These are phyloP conservation scores for Eimeria brunetti DNA, from an alignment of 169 alveolate genomes.

Conservation along the genomic window DNA sequence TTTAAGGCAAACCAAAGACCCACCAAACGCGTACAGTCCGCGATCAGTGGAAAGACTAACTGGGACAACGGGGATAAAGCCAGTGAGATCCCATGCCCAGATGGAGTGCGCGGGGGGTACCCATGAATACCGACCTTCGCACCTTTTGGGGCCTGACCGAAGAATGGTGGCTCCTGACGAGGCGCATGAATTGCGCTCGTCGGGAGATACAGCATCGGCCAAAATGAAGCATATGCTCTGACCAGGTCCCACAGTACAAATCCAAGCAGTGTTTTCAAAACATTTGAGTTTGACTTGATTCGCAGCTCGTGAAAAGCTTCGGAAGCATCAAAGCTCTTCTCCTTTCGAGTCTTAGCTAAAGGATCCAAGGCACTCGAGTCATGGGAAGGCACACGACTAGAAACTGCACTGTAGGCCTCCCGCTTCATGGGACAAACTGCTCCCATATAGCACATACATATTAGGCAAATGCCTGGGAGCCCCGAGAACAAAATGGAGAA, in stretches of 20 bases:
- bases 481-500: conserved; percentile 10
- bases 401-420: background rate
- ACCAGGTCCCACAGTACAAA: conserved; percentile 48
- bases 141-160: conserved; percentile 45
- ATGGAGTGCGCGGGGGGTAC: conserved; percentile 38
- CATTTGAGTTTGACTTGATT: background rate
- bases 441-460: conserved; percentile 12
- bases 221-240: background rate
- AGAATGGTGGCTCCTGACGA: conserved; percentile 32
- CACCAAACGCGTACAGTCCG: conserved; percentile 45
- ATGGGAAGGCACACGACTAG: background rate
- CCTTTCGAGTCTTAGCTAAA: background rate
- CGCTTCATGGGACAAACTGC: background rate
- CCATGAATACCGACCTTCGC: conserved; percentile 43
- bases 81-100: background rate
- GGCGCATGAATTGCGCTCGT: background rate
- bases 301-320: conserved; percentile 10
- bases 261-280: conserved; percentile 14
- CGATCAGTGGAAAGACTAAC: conserved; percentile 27
- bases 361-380: background rate
- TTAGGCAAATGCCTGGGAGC: conserved; percentile 19
- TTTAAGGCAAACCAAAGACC: conserved; percentile 53
- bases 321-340: background rate
- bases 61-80: conserved; percentile 1
- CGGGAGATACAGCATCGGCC: conserved; percentile 37